phyloP scores from a whole-genome alignment of 2,329 filamentous ascomycete species.

The Purpureocillium lavendulum region DNA sequence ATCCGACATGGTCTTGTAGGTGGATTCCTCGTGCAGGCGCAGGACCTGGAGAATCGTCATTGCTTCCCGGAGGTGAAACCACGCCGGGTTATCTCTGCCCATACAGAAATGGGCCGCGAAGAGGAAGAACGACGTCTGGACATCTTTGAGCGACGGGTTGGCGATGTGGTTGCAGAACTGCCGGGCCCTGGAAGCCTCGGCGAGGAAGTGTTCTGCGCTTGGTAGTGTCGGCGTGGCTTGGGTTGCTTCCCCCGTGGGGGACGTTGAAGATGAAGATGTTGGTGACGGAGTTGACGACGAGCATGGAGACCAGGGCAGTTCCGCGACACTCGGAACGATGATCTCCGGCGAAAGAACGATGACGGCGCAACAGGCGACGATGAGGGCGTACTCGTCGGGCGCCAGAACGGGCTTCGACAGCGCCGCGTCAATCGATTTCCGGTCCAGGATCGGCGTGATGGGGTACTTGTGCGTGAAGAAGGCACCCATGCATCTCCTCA shows the following conservation, averaged over 20 bases:
- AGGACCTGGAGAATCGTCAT: constrained; percentile 19
- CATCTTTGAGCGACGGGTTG: constrained; percentile 15
- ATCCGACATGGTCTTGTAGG: constrained; percentile 10
- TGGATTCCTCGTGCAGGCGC: constrained; percentile 18
- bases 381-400: constrained; percentile 16
- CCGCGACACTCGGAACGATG: constrained; percentile 1
- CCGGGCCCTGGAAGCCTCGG: constrained; percentile 17
- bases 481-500: constrained; percentile 18
- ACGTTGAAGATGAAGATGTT: no score
- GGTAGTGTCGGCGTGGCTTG: constrained; percentile 7
- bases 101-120: constrained; percentile 20
- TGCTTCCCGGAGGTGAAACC: constrained; percentile 21
- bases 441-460: constrained; percentile 21
- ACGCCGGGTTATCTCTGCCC: constrained; percentile 22
- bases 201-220: constrained; percentile 14
- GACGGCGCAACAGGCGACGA: constrained; percentile 19
- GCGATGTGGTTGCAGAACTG: constrained; percentile 15
- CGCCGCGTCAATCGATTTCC: constrained; percentile 9
- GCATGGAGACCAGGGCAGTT: neutral
- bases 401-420: constrained; percentile 6
- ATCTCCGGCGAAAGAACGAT: constrained; percentile 20
- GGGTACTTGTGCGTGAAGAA: constrained; percentile 26
- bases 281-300: no score
- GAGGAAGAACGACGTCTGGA: constrained; percentile 24
- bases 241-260: no score